A percentile compares a stretch with the other conserved stretches of the same genome.
Evolutionary conservation across 257 asterid genomes (phyloP).

Genomic region (Asclepias syriaca): DNA sequence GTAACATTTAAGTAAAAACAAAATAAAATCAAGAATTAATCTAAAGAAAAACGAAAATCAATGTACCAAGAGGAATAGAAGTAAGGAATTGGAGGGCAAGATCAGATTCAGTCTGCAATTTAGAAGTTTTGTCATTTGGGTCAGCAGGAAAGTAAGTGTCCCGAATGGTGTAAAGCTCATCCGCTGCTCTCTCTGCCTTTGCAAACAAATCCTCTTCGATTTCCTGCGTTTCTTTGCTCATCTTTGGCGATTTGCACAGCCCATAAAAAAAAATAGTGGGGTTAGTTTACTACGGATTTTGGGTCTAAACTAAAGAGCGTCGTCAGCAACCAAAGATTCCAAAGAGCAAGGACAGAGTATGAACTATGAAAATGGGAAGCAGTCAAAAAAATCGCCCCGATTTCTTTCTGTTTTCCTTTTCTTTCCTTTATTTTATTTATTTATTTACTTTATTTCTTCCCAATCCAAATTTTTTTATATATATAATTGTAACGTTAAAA

Average conservation of each 20-base stretch:
- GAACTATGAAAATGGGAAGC: too few relatives aligned
- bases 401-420: too few relatives aligned
- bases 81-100: conserved; percentile 45
- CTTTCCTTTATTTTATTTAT: too few relatives aligned
- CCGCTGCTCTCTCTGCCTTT: conserved; percentile 47
- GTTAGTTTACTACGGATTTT: neutral
- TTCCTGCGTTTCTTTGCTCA: conserved; percentile 35
- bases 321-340: neutral
- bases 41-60: neutral
- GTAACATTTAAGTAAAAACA: neutral
- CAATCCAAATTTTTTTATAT: too few relatives aligned
- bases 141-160: conserved; percentile 56
- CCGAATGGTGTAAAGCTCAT: conserved; percentile 50
- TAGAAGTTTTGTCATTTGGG: conserved; percentile 51
- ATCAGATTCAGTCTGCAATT: conserved; percentile 39
- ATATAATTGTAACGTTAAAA: too few relatives aligned
- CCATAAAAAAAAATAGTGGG: neutral
- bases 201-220: conserved; percentile 44
- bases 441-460: too few relatives aligned
- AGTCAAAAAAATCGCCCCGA: too few relatives aligned
- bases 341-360: neutral
- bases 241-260: conserved; percentile 9
- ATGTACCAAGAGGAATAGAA: conserved; percentile 56
- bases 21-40: neutral
- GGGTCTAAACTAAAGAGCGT: neutral